Conservation (phyloP, 768 basidiomycete genomes). For the Amanita exitialis region DNA sequence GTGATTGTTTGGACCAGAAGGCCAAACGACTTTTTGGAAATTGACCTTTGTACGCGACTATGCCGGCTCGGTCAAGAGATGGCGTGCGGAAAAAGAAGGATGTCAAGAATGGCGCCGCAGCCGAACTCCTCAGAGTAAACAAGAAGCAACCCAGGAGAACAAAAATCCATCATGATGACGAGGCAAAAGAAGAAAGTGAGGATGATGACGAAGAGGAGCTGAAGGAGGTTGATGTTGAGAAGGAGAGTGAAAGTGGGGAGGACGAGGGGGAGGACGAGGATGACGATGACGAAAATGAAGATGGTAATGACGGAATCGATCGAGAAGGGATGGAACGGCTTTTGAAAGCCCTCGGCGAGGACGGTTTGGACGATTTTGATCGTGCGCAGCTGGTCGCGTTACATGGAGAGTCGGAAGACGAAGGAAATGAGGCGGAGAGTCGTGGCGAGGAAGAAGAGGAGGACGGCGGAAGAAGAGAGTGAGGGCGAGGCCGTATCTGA, state of each 20-base stretch:
- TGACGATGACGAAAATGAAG: slow-evolving; percentile 12
- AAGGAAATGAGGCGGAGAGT: slow-evolving; percentile 25
- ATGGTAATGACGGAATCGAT: slow-evolving; percentile 40
- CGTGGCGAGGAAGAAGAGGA: slow-evolving; percentile 9
- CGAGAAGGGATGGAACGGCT: slow-evolving; percentile 49
- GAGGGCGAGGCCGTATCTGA: slow-evolving; percentile 13
- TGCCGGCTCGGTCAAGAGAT: background rate
- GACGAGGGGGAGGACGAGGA: slow-evolving; percentile 12
- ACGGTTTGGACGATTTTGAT: slow-evolving; percentile 58
- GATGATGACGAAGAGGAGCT: slow-evolving; percentile 12
- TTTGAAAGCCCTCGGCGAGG: slow-evolving; percentile 50
- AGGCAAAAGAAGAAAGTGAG: slow-evolving; percentile 11
- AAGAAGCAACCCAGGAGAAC: slow-evolving; percentile 1
- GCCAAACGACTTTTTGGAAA: background rate
- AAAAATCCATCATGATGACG: slow-evolving; percentile 10
- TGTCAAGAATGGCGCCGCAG: background rate
- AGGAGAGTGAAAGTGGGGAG: slow-evolving; percentile 12
- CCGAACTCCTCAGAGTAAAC: background rate
- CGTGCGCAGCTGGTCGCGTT: slow-evolving; percentile 40
- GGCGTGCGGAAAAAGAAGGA: background rate
- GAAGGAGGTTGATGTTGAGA: slow-evolving; percentile 13
- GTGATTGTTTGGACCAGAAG: background rate
- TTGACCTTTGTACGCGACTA: background rate
- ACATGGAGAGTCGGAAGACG: slow-evolving; percentile 19
- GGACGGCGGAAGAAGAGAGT: slow-evolving; percentile 8